These are phyloP conservation scores for Chloris gayana DNA, from an alignment of 176 grass and related monocot species.

Conservation along the genomic window DNA sequence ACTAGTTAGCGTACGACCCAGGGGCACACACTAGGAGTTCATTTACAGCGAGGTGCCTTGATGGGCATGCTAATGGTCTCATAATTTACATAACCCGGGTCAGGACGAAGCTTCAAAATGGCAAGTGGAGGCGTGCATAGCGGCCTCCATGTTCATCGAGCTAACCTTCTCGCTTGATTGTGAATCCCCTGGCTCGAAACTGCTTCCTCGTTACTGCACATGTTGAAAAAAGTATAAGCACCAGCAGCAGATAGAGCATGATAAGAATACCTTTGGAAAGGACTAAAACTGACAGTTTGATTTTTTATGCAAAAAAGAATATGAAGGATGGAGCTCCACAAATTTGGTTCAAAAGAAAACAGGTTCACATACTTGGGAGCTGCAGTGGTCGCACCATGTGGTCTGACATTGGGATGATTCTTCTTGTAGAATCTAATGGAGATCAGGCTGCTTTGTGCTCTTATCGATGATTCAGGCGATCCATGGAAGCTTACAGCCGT, in stretches of 20 bases:
- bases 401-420: conserved; percentile 48
- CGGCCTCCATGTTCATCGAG: conserved; percentile 19
- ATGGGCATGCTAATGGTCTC: background rate
- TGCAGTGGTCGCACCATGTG: conserved; percentile 33
- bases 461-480: conserved; percentile 67
- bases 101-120: conserved; percentile 40
- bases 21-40: conserved; percentile 33
- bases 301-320: background rate
- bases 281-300: background rate
- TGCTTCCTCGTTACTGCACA: conserved; percentile 44
- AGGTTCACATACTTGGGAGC: conserved; percentile 57
- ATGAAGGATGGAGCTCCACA: background rate
- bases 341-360: background rate
- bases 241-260: conserved; percentile 11
- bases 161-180: conserved; percentile 30
- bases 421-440: conserved; percentile 77
- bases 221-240: background rate
- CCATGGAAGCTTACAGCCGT: conserved; percentile 64
- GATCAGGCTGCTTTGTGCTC: conserved; percentile 55
- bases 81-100: conserved; percentile 43
- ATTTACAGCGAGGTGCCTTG: conserved; percentile 47
- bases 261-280: background rate
- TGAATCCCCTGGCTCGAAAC: conserved; percentile 26
- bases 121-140: background rate
- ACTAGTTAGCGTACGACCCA: conserved; percentile 43